Evolutionary conservation across 805 yeast genomes (phyloP).

Genomic region (Sugiyamaella qingdaonensis): DNA sequence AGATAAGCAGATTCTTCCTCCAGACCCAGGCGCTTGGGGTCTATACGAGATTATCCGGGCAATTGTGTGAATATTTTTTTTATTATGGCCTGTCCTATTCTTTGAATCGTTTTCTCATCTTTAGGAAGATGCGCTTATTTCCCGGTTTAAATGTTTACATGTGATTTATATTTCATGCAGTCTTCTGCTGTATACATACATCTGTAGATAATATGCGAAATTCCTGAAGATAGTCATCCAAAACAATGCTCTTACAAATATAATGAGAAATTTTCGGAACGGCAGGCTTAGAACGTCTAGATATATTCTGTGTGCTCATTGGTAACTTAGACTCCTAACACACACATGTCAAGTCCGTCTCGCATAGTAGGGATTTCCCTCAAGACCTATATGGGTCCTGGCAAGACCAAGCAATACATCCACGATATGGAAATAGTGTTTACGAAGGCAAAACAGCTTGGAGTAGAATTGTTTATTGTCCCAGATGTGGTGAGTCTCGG

Average conservation of each 20-base stretch:
- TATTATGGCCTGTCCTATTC: background rate
- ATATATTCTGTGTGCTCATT: no score
- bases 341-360: background rate
- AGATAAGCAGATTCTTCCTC: constrained; percentile 48
- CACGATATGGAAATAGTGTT: constrained; percentile 14
- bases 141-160: background rate
- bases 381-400: constrained; percentile 26
- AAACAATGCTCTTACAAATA: no score
- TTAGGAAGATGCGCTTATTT: background rate
- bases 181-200: background rate
- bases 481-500: constrained; percentile 27
- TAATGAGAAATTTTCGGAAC: no score
- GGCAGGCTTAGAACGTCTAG: no score
- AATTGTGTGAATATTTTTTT: background rate
- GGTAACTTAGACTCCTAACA: background rate
- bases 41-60: constrained; percentile 16
- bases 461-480: constrained; percentile 22
- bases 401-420: constrained; percentile 18
- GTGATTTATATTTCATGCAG: background rate
- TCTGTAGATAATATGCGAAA: background rate
- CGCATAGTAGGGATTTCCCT: constrained; percentile 24
- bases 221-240: background rate
- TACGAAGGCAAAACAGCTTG: constrained; percentile 7
- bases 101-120: background rate
- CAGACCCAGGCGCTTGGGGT: constrained; percentile 75